These are phyloP conservation scores for Aureobasidium leucospermi DNA, from an alignment of 2,329 filamentous ascomycete species.

Conservation along the genomic window DNA sequence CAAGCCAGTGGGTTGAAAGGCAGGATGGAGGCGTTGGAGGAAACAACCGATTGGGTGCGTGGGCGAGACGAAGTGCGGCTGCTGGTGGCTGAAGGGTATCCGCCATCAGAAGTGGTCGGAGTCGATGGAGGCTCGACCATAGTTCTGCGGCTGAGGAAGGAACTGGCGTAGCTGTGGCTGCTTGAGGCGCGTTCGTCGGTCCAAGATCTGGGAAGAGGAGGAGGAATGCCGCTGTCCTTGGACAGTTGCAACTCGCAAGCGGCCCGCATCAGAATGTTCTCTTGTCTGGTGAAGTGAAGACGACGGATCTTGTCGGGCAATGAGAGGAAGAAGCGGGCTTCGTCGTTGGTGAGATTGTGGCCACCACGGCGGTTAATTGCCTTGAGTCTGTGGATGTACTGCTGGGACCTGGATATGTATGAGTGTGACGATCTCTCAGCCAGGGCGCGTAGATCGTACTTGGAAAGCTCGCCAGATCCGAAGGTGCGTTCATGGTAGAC, in stretches of 20 bases:
- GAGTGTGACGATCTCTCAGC: neutral
- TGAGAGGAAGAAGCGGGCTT: slow-evolving; percentile 61
- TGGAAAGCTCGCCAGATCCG: neutral
- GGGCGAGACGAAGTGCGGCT: neutral
- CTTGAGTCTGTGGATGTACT: slow-evolving; percentile 4
- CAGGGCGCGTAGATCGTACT: slow-evolving; percentile 6
- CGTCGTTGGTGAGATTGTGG: slow-evolving; percentile 28
- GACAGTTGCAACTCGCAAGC: slow-evolving; percentile 37
- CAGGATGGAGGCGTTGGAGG: neutral
- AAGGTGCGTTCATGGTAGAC: slow-evolving; percentile 2
- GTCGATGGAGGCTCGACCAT: neutral
- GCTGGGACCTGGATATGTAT: slow-evolving; percentile 1
- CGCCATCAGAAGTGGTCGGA: neutral
- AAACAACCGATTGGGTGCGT: neutral
- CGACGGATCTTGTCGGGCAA: slow-evolving; percentile 67
- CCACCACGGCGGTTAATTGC: slow-evolving; percentile 32
- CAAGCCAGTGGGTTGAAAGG: slow-evolving; percentile 1
- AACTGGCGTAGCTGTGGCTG: slow-evolving; percentile 5
- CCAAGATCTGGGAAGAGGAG: slow-evolving; percentile 1
- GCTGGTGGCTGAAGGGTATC: neutral
- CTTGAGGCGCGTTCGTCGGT: neutral
- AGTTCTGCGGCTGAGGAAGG: neutral
- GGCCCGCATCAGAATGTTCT: slow-evolving; percentile 55
- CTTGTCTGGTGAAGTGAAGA: slow-evolving; percentile 63
- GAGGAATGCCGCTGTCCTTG: neutral